Evolutionary conservation across 441 rosid species (phyloP).

Genomic region (Corymbia calophylla): DNA sequence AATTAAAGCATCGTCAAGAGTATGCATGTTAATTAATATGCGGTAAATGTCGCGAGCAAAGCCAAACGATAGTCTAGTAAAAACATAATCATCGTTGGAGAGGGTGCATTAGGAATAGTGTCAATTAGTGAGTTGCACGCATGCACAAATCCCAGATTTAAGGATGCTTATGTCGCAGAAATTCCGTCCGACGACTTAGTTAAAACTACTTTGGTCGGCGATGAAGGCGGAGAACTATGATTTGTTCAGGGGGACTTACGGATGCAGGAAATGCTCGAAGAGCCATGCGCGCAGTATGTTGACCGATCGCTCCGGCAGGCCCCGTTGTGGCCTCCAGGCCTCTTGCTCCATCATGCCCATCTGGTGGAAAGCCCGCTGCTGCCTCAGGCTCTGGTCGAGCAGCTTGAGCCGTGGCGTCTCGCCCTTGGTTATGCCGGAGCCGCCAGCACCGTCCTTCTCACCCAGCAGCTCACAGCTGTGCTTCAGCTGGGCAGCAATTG

Average conservation of each 20-base stretch:
- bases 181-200: not conserved
- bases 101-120: not conserved
- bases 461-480: constrained; percentile 72
- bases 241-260: constrained; percentile 47
- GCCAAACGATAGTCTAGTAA: not conserved
- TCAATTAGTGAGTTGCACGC: not conserved
- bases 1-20: not conserved
- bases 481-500: constrained; percentile 56
- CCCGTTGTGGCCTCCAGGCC: constrained; percentile 96
- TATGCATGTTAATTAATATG: not conserved
- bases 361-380: constrained; percentile 82
- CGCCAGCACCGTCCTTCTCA: constrained; percentile 62
- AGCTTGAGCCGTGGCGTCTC: constrained; percentile 83
- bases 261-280: constrained; percentile 96
- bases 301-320: constrained; percentile 93
- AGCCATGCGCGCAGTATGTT: constrained; percentile 94
- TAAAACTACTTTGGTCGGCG: not conserved
- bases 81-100: not conserved
- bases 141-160: not conserved
- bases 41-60: not conserved
- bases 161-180: not conserved
- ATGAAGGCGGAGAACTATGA: not conserved
- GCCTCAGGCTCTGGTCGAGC: constrained; percentile 85
- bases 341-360: constrained; percentile 97
- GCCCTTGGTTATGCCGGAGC: constrained; percentile 75